Percentiles rank a stretch among this genome's conserved stretches.
These are phyloP conservation scores for Aspergillus viridinutans DNA, from an alignment of 2,329 filamentous ascomycete genomes.

Conservation along the genomic window DNA sequence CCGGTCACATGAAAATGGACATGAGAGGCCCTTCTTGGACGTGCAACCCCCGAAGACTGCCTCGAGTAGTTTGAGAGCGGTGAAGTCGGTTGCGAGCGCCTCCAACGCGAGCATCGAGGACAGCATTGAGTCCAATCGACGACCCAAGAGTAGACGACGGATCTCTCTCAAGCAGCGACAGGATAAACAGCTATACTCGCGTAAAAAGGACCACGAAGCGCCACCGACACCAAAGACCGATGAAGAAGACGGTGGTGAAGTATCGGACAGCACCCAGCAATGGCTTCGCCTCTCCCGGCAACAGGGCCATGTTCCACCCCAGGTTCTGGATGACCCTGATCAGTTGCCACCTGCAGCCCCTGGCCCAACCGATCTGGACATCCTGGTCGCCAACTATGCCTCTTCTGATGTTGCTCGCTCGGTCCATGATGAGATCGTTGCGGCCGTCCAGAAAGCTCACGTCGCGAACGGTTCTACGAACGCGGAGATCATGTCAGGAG, in stretches of 20 bases:
- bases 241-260: conserved; percentile 56
- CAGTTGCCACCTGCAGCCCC: conserved; percentile 56
- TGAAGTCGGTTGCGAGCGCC: conserved; percentile 85
- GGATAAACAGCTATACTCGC: conserved; percentile 83
- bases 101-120: conserved; percentile 71
- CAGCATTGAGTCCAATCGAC: conserved; percentile 55
- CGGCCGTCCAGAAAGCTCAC: conserved; percentile 61
- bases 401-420: conserved; percentile 71
- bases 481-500: conserved; percentile 48
- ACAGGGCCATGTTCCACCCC: conserved; percentile 51
- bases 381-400: conserved; percentile 70
- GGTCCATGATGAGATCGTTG: conserved; percentile 73
- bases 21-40: conserved; percentile 51
- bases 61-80: conserved; percentile 78
- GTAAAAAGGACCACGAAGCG: conserved; percentile 61
- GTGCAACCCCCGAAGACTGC: conserved; percentile 64
- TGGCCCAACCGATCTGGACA: conserved; percentile 72
- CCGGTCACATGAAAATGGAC: conserved; percentile 52
- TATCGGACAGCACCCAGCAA: conserved; percentile 50
- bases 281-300: conserved; percentile 59
- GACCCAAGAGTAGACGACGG: conserved; percentile 66
- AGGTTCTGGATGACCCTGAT: conserved; percentile 66
- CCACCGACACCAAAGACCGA: conserved; percentile 59
- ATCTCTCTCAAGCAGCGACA: conserved; percentile 82
- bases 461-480: conserved; percentile 64